phyloP scores from a whole-genome alignment of 2,329 filamentous ascomycete genomes.

The Fusarium stilboides region DNA sequence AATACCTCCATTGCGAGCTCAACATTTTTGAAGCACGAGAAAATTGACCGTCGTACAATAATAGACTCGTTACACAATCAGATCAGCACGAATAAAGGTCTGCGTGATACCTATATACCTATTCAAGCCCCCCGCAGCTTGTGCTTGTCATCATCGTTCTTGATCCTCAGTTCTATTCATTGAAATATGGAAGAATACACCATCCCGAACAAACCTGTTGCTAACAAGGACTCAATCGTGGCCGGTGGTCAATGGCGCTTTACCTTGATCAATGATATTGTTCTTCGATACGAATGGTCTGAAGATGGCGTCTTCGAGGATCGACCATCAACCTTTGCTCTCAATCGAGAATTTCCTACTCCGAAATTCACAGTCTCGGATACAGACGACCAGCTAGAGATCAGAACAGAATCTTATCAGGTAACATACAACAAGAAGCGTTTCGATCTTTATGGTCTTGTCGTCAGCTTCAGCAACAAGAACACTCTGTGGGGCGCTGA shows the following conservation, averaged over 20 bases:
- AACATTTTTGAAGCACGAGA: background rate
- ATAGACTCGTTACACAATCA: background rate
- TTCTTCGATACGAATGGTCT: slow-evolving; percentile 75
- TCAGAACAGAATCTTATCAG: slow-evolving; percentile 69
- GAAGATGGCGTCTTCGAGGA: slow-evolving; percentile 73
- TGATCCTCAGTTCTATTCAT: background rate
- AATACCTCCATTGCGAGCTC: slow-evolving; percentile 11
- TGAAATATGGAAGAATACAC: slow-evolving; percentile 42
- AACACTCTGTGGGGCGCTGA: slow-evolving; percentile 58
- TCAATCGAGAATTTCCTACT: slow-evolving; percentile 62
- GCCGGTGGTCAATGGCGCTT: slow-evolving; percentile 67
- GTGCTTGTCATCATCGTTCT: background rate
- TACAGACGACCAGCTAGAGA: slow-evolving; percentile 63
- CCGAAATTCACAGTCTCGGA: slow-evolving; percentile 66
- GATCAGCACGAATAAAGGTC: too few relatives aligned
- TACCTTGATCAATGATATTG: slow-evolving; percentile 69
- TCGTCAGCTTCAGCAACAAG: slow-evolving; percentile 60
- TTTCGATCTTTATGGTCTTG: slow-evolving; percentile 67
- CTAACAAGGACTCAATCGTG: slow-evolving; percentile 37
- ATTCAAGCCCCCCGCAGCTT: slow-evolving; percentile 12
- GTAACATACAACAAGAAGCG: slow-evolving; percentile 71
- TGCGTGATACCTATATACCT: background rate
- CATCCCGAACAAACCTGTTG: slow-evolving; percentile 38
- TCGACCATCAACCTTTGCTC: slow-evolving; percentile 73
- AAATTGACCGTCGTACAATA: background rate